Conservation (phyloP, 805 yeast genomes). For the Saccharomycopsis javanensis region DNA sequence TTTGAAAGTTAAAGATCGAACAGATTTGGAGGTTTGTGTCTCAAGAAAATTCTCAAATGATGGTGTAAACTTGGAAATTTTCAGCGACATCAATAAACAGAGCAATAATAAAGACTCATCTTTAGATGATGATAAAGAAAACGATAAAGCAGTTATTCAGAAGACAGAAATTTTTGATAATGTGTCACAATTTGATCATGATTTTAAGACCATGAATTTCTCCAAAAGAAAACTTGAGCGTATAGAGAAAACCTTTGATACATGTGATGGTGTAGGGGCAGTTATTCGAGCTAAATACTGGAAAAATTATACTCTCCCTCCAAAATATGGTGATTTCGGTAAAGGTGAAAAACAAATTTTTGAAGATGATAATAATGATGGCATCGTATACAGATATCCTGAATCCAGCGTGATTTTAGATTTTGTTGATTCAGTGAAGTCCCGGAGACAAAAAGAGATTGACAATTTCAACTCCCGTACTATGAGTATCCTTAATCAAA, state of each 20-base stretch:
- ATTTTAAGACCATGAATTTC: neutral
- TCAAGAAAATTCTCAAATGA: slow-evolving; percentile 38
- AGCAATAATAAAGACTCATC: neutral
- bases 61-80: slow-evolving; percentile 51
- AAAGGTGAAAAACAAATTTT: neutral
- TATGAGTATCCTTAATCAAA: slow-evolving; percentile 21
- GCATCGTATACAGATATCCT: slow-evolving; percentile 53
- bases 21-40: slow-evolving; percentile 44
- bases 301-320: neutral
- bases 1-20: slow-evolving; percentile 43
- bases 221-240: neutral
- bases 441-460: slow-evolving; percentile 26
- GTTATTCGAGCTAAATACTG: neutral
- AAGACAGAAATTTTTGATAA: neutral
- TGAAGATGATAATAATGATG: slow-evolving; percentile 25
- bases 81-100: slow-evolving; percentile 31
- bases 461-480: slow-evolving; percentile 29
- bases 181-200: neutral
- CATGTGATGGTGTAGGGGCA: neutral
- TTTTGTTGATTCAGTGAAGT: slow-evolving; percentile 47
- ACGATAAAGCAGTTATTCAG: neutral
- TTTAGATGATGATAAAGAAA: neutral
- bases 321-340: neutral
- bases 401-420: slow-evolving; percentile 62
- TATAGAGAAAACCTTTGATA: neutral